phyloP scores from a whole-genome alignment of 1,139 yeast species.

The Hanseniaspora gamundiae region DNA sequence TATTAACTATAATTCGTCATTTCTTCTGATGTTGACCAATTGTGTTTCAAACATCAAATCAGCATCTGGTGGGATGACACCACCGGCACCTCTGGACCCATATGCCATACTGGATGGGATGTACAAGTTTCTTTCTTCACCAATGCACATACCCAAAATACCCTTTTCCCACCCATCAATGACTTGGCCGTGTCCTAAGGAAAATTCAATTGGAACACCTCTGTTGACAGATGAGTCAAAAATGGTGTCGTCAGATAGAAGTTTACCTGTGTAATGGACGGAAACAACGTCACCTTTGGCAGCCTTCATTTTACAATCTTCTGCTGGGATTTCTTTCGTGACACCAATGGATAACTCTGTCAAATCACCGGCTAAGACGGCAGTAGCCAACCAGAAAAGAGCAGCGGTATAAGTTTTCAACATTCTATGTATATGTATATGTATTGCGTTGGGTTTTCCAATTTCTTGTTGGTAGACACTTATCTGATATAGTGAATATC shows the following conservation, averaged over 20 bases:
- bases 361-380: slow-evolving; percentile 15
- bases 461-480: not conserved
- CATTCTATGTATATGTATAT: not conserved
- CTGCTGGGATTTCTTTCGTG: slow-evolving; percentile 34
- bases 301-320: slow-evolving; percentile 44
- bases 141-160: slow-evolving; percentile 67
- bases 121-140: slow-evolving; percentile 66
- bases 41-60: slow-evolving; percentile 51
- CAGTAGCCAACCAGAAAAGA: slow-evolving; percentile 1
- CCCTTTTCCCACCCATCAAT: slow-evolving; percentile 89
- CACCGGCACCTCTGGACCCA: slow-evolving; percentile 67
- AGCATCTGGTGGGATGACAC: slow-evolving; percentile 62
- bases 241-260: slow-evolving; percentile 48
- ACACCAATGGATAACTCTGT: slow-evolving; percentile 28
- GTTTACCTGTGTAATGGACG: slow-evolving; percentile 66
- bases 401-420: slow-evolving; percentile 7
- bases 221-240: slow-evolving; percentile 67
- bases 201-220: slow-evolving; percentile 54
- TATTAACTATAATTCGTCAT: not conserved
- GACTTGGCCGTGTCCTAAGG: slow-evolving; percentile 64
- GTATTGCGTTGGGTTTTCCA: not conserved
- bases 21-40: slow-evolving; percentile 35
- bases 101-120: slow-evolving; percentile 73
- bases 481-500: not conserved
- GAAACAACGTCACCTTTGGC: slow-evolving; percentile 49